Evolutionary conservation across 2,329 filamentous ascomycete genomes (phyloP).

Genomic region (Fusarium oligoseptatum): DNA sequence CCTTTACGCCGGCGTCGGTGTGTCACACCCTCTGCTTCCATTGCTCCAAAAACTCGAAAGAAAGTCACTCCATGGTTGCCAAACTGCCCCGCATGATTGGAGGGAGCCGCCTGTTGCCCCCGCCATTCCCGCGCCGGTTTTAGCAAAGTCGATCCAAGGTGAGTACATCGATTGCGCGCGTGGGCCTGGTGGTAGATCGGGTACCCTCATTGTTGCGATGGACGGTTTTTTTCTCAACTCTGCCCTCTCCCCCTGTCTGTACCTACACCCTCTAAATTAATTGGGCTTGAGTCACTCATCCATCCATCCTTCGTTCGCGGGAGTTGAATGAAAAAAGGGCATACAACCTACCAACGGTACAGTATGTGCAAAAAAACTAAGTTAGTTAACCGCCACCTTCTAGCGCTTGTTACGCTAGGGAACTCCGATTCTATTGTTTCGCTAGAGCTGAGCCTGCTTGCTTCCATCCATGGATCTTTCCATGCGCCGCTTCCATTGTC

Average conservation of each 20-base stretch:
- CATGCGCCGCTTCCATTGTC: background rate
- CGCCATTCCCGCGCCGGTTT: conserved; percentile 27
- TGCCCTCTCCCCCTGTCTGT: background rate
- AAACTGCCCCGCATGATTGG: conserved; percentile 44
- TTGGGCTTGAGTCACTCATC: background rate
- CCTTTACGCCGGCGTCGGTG: conserved; percentile 47
- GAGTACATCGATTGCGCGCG: conserved; percentile 14
- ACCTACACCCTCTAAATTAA: background rate
- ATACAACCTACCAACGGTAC: background rate
- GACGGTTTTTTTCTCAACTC: too few relatives aligned
- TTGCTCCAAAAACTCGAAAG: conserved; percentile 8
- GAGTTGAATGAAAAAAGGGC: background rate
- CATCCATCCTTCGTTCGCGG: background rate
- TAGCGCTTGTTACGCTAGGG: background rate
- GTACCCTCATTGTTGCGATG: conserved; percentile 18
- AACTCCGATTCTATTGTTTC: conserved; percentile 1
- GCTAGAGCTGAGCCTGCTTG: background rate
- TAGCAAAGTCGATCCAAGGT: conserved; percentile 11
- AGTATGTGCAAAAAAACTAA: background rate
- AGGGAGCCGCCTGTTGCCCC: conserved; percentile 16
- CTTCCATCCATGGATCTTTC: background rate
- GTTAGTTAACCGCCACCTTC: background rate
- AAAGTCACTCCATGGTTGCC: conserved; percentile 39
- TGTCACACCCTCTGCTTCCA: conserved; percentile 30
- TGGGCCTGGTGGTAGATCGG: conserved; percentile 17